phyloP scores from a whole-genome alignment of 2,329 filamentous ascomycete species.

The Colletotrichum nymphaeae region DNA sequence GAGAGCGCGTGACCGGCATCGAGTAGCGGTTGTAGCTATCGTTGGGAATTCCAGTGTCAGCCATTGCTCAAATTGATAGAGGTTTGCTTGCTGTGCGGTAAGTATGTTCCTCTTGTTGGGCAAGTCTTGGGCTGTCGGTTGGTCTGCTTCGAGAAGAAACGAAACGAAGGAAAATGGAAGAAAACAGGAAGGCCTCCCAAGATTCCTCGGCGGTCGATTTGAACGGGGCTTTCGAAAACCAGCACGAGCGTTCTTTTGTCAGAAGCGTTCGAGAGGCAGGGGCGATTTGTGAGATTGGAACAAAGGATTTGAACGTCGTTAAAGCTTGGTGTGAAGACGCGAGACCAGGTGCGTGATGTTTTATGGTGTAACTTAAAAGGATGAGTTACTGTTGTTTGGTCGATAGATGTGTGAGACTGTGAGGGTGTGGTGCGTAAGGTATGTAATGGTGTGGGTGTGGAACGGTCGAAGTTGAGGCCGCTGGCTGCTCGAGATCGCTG shows the following conservation, averaged over 20 bases:
- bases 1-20: slow-evolving; percentile 84
- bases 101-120: slow-evolving; percentile 15
- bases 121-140: slow-evolving; percentile 1
- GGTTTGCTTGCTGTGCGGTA: background rate
- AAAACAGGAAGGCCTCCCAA: background rate
- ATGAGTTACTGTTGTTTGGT: background rate
- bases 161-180: background rate
- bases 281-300: slow-evolving; percentile 5
- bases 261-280: background rate
- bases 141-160: background rate
- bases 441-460: background rate
- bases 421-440: background rate
- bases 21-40: slow-evolving; percentile 88
- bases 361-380: background rate
- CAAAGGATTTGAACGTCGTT: background rate
- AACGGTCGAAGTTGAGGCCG: background rate
- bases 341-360: background rate
- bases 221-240: background rate
- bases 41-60: slow-evolving; percentile 37
- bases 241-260: background rate
- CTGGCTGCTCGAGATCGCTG: background rate
- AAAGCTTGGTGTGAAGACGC: background rate
- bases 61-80: background rate
- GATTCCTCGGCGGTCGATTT: background rate
- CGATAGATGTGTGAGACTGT: background rate